A percentile compares a stretch with the other conserved stretches of the same genome.
These are phyloP conservation scores for Evernia prunastri DNA, from an alignment of 495 filamentous ascomycete species.

Conservation along the genomic window DNA sequence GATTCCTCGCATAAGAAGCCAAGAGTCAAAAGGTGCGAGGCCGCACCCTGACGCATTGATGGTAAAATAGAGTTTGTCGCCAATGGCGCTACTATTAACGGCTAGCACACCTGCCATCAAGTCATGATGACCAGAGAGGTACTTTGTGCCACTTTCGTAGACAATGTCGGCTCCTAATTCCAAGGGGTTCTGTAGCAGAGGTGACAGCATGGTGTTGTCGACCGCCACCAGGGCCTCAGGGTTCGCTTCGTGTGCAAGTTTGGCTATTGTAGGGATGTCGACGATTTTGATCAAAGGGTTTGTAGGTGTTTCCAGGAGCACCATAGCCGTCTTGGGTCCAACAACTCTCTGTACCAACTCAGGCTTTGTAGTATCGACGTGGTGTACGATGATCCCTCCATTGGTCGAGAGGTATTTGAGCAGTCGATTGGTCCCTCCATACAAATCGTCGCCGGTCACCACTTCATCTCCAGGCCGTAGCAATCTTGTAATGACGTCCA, in stretches of 20 bases:
- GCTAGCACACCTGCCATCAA: slow-evolving; percentile 97
- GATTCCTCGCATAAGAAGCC: slow-evolving; percentile 86
- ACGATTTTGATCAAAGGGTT: slow-evolving; percentile 98
- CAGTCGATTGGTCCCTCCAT: slow-evolving; percentile 90
- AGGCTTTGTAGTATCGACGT: slow-evolving; percentile 83
- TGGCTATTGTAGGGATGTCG: slow-evolving; percentile 74
- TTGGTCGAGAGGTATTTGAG: slow-evolving; percentile 85
- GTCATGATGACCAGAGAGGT: slow-evolving; percentile 96
- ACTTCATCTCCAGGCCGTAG: slow-evolving; percentile 93
- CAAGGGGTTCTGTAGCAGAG: slow-evolving; percentile 82
- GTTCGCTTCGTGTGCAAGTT: slow-evolving; percentile 68
- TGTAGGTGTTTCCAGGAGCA: slow-evolving; percentile 91
- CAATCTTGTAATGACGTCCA: slow-evolving; percentile 94
- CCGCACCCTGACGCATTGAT: slow-evolving; percentile 96
- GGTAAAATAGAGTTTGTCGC: slow-evolving; percentile 87
- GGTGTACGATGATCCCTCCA: slow-evolving; percentile 85
- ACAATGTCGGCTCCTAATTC: slow-evolving; percentile 93
- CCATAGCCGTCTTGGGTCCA: slow-evolving; percentile 81
- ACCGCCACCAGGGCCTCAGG: slow-evolving; percentile 79
- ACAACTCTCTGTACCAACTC: slow-evolving; percentile 62
- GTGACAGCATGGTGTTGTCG: slow-evolving; percentile 98
- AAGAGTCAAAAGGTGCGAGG: slow-evolving; percentile 88
- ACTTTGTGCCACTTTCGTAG: slow-evolving; percentile 96
- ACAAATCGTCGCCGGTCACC: slow-evolving; percentile 92
- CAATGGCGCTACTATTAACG: slow-evolving; percentile 70